These are phyloP conservation scores for Mortierella sp. DNA, from an alignment of 371 early-diverging fungal species.

Conservation along the genomic window DNA sequence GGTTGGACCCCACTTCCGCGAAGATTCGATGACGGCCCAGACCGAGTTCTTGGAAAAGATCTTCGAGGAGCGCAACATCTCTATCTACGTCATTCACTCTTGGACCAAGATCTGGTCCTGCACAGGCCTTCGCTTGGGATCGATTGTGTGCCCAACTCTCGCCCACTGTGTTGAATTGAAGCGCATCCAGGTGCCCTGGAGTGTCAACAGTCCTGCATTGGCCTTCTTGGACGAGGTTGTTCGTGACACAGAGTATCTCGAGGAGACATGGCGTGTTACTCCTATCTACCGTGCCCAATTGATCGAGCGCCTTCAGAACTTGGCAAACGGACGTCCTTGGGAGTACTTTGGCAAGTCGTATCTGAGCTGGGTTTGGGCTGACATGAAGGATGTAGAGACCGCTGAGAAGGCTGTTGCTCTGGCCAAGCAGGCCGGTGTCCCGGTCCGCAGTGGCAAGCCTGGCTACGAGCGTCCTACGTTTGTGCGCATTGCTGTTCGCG, in stretches of 20 bases:
- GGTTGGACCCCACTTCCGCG: constrained; percentile 79
- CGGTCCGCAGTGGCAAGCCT: constrained; percentile 82
- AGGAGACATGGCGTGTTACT: constrained; percentile 82
- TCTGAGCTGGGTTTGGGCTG: constrained; percentile 89
- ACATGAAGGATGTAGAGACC: constrained; percentile 63
- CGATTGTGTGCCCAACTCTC: constrained; percentile 83
- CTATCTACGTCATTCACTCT: constrained; percentile 87
- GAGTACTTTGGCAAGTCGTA: constrained; percentile 77
- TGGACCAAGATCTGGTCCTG: constrained; percentile 95
- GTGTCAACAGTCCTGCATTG: constrained; percentile 85
- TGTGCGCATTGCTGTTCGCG: constrained; percentile 84
- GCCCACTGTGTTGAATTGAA: constrained; percentile 75
- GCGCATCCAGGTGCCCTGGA: constrained; percentile 88
- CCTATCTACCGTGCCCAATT: constrained; percentile 71
- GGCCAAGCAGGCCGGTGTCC: constrained; percentile 82
- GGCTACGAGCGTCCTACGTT: constrained; percentile 82
- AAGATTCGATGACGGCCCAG: constrained; percentile 79
- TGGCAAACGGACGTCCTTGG: constrained; percentile 66
- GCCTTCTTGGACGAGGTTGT: constrained; percentile 85
- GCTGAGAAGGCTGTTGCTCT: constrained; percentile 72
- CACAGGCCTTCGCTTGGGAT: constrained; percentile 88
- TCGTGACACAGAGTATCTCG: constrained; percentile 71
- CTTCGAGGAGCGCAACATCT: constrained; percentile 69
- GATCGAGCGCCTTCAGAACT: constrained; percentile 60
- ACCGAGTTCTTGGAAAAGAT: constrained; percentile 67